Evolutionary conservation across 2,329 filamentous ascomycete genomes (phyloP), one percentile per base, ranked within the genome.

Genomic region (Trichoderma sp.): DNA sequence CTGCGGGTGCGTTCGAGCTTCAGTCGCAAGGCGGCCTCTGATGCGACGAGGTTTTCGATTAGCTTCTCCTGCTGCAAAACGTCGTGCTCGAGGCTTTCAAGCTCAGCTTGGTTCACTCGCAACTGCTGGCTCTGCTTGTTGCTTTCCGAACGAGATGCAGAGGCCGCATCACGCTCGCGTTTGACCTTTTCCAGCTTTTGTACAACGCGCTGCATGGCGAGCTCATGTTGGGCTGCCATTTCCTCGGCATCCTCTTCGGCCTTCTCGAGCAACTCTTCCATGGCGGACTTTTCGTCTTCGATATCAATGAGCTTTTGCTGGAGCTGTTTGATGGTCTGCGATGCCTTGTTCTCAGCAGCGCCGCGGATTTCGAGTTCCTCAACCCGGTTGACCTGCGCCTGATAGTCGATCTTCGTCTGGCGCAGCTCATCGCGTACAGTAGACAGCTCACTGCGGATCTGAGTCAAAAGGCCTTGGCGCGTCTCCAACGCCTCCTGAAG

Each of bases 1-100:
- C 89, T 89, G 30, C 91, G 90, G 4, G 88, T 88, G 65, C 91
- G 87, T 71, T 92, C 89, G 23, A 97, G 86, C 75, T 95, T 93
- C 68, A 85, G 83, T 11, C 89, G 86, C 17, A 93, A 85, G 11
- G 88, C 84, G 23, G 84, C 82, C 76, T 92, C 89, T n/a, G 87
- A 86, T 15, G 82, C 82, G 39, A 84, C 81, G 32, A 90, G 83
- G 36, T 84, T 81, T 53, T 88, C 87, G 63, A 95, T 88, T 15
- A 89, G 86, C 70, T 88, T 85, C 70, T 93, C 90, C 73, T 92
- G 90, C 77, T 92, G 89, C 6, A 87, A 85, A 32, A 96, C 85
- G 77, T 93, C 90, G 71, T 93, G 86, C 75, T 93, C 90, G n/a
- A 96, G 85, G 39, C 90, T 87, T 79, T 93, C 89, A 55, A 87